Percentiles rank a stretch among this genome's conserved stretches.
Evolutionary conservation across 2,329 filamentous ascomycete species (phyloP).

Genomic region (Penicillium sp.): DNA sequence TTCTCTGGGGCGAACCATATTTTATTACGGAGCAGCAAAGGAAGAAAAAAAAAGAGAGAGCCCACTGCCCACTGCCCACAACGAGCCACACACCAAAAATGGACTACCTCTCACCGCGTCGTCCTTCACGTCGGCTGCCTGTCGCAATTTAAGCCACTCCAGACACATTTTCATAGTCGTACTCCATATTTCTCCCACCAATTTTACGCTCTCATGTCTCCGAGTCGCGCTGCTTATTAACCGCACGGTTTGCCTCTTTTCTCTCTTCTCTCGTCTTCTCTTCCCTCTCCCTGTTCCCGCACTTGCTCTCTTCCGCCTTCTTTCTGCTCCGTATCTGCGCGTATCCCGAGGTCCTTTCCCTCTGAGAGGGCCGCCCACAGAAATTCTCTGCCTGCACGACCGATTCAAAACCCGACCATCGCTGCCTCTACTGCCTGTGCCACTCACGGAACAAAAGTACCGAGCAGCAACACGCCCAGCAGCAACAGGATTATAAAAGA

Average conservation of each 20-base stretch:
- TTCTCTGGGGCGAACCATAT: background rate
- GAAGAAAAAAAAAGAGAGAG: background rate
- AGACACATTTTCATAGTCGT: background rate
- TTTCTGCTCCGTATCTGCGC: background rate
- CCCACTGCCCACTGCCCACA: background rate
- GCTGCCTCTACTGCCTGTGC: background rate
- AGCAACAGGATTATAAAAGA: background rate
- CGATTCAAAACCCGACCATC: background rate
- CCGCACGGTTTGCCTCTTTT: background rate
- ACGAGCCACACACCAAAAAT: background rate
- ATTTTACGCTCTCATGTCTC: background rate
- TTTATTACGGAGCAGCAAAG: background rate
- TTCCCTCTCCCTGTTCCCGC: background rate
- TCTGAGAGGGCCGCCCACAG: background rate
- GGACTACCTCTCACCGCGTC: background rate
- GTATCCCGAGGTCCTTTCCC: conserved; percentile 10
- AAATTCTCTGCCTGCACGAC: background rate
- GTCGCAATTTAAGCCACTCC: background rate
- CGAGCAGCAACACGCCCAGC: background rate
- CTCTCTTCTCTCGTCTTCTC: background rate
- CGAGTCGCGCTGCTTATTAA: conserved; percentile 9
- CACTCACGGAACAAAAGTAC: background rate
- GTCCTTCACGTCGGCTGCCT: background rate
- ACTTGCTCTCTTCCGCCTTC: background rate
- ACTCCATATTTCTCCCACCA: conserved; percentile 3